phyloP scores from a whole-genome alignment of 2,329 filamentous ascomycete species.

The Bimuria novae-zelandiae region DNA sequence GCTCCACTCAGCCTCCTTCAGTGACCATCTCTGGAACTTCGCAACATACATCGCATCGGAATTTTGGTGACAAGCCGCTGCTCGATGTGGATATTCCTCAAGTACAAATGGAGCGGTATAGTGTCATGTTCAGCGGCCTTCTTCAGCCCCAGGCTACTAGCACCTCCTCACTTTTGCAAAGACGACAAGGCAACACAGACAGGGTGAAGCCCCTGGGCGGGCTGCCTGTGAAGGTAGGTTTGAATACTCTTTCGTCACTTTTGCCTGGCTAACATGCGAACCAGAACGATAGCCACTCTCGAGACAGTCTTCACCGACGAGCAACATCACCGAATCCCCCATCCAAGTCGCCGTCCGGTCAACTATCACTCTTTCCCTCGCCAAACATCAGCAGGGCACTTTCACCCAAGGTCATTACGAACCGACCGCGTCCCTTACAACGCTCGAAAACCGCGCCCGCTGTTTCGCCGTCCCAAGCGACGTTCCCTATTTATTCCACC shows the following conservation, averaged over 20 bases:
- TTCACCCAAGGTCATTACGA: constrained; percentile 28
- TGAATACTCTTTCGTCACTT: neutral
- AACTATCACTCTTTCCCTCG: constrained; percentile 41
- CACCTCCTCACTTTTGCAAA: constrained; percentile 35
- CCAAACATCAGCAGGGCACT: constrained; percentile 27
- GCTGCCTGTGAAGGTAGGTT: constrained; percentile 40
- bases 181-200: constrained; percentile 43
- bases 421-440: constrained; percentile 28
- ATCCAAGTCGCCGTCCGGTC: constrained; percentile 32
- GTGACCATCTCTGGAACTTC: constrained; percentile 20
- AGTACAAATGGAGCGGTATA: constrained; percentile 84
- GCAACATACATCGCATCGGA: constrained; percentile 11
- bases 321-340: constrained; percentile 40
- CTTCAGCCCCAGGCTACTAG: constrained; percentile 53
- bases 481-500: constrained; percentile 17
- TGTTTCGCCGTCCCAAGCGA: constrained; percentile 33
- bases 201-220: constrained; percentile 40
- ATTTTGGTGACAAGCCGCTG: constrained; percentile 32
- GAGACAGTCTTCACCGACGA: constrained; percentile 29
- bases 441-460: constrained; percentile 38
- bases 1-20: constrained; percentile 23
- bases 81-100: constrained; percentile 81
- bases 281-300: constrained; percentile 21
- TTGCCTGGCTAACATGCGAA: constrained; percentile 12
- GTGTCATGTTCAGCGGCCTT: constrained; percentile 86